These are phyloP conservation scores for Gossypium schwendimanii DNA, from an alignment of 441 rosid species.

Conservation along the genomic window DNA sequence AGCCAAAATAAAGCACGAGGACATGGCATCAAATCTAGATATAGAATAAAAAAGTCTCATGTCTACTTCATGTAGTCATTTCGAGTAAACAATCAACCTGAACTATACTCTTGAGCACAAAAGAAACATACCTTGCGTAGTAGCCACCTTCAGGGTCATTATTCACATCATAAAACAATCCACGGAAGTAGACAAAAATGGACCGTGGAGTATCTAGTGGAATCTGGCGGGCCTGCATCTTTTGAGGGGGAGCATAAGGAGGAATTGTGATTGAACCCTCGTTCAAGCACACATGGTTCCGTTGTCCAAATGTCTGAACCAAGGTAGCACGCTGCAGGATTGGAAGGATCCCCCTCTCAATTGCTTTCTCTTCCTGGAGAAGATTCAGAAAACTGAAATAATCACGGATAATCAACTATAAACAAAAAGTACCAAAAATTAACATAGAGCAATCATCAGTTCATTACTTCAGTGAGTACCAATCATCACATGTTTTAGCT, in stretches of 20 bases:
- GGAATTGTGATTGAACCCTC: background rate
- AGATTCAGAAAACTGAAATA: too few relatives aligned
- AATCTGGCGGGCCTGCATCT: background rate
- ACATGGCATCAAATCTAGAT: background rate
- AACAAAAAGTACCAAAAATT: too few relatives aligned
- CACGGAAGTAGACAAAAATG: background rate
- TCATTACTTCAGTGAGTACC: too few relatives aligned
- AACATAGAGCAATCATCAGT: too few relatives aligned
- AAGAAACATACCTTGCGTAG: background rate
- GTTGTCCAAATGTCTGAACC: background rate
- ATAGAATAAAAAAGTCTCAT: background rate
- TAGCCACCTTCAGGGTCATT: background rate
- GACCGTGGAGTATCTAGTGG: background rate
- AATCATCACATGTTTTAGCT: too few relatives aligned
- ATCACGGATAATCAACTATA: too few relatives aligned
- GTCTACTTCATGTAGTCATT: background rate
- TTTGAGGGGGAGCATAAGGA: conserved; percentile 1
- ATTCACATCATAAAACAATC: background rate
- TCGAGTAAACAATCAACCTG: background rate
- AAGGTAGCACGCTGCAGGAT: background rate
- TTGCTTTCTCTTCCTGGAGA: background rate
- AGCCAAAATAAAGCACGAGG: background rate
- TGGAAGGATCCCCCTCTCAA: background rate
- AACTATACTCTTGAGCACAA: background rate
- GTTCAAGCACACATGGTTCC: background rate